Evolutionary conservation across 2,329 filamentous ascomycete species (phyloP), one percentile per base, ranked within the genome.

Genomic region (Botrytis tulipae): DNA sequence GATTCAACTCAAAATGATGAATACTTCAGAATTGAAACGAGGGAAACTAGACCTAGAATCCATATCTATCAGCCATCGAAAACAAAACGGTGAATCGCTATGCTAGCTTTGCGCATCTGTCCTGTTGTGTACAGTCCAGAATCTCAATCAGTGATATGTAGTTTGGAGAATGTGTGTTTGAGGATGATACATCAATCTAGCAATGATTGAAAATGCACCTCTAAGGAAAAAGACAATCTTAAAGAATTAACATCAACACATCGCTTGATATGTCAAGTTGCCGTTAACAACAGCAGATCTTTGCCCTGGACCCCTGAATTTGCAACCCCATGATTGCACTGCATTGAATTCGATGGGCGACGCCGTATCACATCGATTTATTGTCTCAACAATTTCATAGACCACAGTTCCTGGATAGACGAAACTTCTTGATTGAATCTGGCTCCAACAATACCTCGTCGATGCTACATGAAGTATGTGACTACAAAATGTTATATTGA

Each of bases 141-240:
- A 54, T 29, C 12, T 29, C 5, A 54, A 54, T 29, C n/a, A 18
- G n/a, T 18, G 14, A 54, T 18, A 14, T 18, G n/a, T 16, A 16
- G 10, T 8, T 54, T 54, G 51, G n/a, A 29, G n/a, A 29, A 54
- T 29, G 14, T 29, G 2, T 54, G n/a, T 54, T 29, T 29, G n/a
- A 54, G n/a, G 14, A 29, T 9, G 3, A 29, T 54, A 29, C 14
- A 54, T n/a, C 14, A 4, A 29, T 1, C 51, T 29, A 18, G n/a
- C 7, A 57, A 12, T 18, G n/a, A 57, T 18, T 57, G 3, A 57
- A 16, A 32, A 18, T 18, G 14, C 14, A 14, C 7, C 3, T 29
- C 4, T 18, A 18, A 18, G 14, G 7, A 18, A 3, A 3, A 57
- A 57, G 7, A n/a, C 1, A 2, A 8, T 0, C 9, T 18, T 18